Percentiles rank a stretch among this genome's conserved stretches.
Evolutionary conservation across 768 basidiomycete species (phyloP).

Genomic region (Lanmaoa rubissima): DNA sequence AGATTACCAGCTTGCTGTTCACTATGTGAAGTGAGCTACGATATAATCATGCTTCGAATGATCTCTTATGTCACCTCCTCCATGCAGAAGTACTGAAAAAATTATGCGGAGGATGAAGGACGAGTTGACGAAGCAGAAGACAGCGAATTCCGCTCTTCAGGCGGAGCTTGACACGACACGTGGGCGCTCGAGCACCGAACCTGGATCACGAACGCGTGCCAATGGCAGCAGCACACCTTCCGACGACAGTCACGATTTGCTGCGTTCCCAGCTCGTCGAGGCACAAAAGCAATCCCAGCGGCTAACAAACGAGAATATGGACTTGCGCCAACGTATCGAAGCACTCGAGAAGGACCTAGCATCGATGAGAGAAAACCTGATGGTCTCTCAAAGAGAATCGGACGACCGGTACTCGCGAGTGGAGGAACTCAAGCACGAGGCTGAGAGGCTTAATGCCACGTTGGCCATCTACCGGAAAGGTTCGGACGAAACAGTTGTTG

Average conservation of each 20-base stretch:
- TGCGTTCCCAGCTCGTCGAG: slow-evolving; percentile 73
- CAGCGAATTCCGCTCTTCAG: slow-evolving; percentile 74
- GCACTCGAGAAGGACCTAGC: slow-evolving; percentile 74
- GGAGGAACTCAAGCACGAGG: slow-evolving; percentile 78
- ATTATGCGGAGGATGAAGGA: slow-evolving; percentile 97
- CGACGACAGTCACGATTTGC: slow-evolving; percentile 63
- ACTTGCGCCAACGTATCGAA: slow-evolving; percentile 70
- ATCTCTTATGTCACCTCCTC: slow-evolving; percentile 17
- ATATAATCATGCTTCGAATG: slow-evolving; percentile 18
- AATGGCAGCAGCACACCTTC: slow-evolving; percentile 82
- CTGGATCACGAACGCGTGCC: slow-evolving; percentile 47
- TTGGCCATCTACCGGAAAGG: slow-evolving; percentile 73
- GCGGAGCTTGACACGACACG: slow-evolving; percentile 74
- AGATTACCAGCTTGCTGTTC: slow-evolving; percentile 94
- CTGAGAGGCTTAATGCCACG: slow-evolving; percentile 72
- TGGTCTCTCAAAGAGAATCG: slow-evolving; percentile 72
- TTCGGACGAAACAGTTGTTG: slow-evolving; percentile 71
- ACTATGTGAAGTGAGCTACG: slow-evolving; percentile 86
- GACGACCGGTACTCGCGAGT: slow-evolving; percentile 74
- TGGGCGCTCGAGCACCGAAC: slow-evolving; percentile 54
- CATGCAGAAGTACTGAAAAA: slow-evolving; percentile 86
- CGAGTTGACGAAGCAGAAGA: slow-evolving; percentile 90
- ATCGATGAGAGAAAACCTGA: slow-evolving; percentile 63
- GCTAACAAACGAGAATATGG: slow-evolving; percentile 71
- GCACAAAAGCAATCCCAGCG: slow-evolving; percentile 75